These are phyloP conservation scores for Sarocladium kiliense DNA, from an alignment of 2,329 filamentous ascomycete species.

Conservation along the genomic window DNA sequence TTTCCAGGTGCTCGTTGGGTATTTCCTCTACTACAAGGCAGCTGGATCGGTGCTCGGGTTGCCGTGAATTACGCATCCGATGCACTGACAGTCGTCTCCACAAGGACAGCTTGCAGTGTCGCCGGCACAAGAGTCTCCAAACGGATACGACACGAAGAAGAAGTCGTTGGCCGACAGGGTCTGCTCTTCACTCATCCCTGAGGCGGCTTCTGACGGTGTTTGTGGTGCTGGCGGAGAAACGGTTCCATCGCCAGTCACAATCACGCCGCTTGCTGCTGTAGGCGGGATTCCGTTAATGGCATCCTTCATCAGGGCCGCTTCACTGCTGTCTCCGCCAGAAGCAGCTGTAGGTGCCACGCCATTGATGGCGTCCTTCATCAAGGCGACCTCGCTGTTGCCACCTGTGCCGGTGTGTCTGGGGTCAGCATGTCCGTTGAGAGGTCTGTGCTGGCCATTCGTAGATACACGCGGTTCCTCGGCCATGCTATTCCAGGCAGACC, in stretches of 20 bases:
- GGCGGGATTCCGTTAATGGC: conserved; percentile 4
- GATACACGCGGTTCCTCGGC: conserved; percentile 23
- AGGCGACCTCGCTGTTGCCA: conserved; percentile 12
- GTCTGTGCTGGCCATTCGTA: background rate
- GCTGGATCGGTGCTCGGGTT: background rate
- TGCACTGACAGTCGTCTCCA: conserved; percentile 54
- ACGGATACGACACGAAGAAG: conserved; percentile 54
- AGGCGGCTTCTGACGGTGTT: conserved; percentile 43
- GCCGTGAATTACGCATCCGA: conserved; percentile 43
- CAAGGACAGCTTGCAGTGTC: conserved; percentile 49
- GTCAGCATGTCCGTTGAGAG: background rate
- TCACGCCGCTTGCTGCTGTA: background rate
- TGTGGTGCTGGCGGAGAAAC: conserved; percentile 35
- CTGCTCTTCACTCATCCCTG: conserved; percentile 43
- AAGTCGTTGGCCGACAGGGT: conserved; percentile 47
- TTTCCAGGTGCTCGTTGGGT: no score
- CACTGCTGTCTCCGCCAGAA: background rate
- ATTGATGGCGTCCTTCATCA: conserved; percentile 5
- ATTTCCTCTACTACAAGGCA: background rate
- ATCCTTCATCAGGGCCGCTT: background rate
- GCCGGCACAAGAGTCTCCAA: conserved; percentile 41
- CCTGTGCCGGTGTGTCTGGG: conserved; percentile 10
- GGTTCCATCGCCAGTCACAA: conserved; percentile 19
- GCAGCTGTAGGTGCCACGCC: background rate
- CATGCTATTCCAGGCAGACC: conserved; percentile 41